These are phyloP conservation scores for Salix dunnii DNA, from an alignment of 345 rosid species.

Conservation along the genomic window DNA sequence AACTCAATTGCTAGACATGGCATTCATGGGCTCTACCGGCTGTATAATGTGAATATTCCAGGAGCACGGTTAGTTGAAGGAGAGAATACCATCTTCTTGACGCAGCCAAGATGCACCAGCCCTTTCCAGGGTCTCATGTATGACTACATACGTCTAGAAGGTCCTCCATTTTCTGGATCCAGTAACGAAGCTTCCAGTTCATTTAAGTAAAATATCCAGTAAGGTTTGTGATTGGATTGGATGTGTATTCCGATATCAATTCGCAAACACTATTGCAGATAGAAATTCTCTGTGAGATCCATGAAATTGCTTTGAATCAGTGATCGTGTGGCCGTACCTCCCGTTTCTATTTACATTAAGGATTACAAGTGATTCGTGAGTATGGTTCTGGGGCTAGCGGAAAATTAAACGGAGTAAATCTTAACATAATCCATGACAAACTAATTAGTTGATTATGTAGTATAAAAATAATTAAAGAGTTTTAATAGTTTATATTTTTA, in stretches of 20 bases:
- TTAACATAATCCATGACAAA: not conserved
- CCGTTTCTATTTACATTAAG: not conserved
- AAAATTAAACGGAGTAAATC: too few relatives aligned
- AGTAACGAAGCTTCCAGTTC: not conserved
- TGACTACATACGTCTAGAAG: constrained; percentile 28
- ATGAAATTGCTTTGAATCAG: not conserved
- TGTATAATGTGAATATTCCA: constrained; percentile 14
- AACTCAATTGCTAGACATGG: constrained; percentile 35
- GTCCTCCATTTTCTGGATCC: constrained; percentile 14
- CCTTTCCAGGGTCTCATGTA: constrained; percentile 31
- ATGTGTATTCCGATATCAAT: not conserved
- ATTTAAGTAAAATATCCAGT: not conserved
- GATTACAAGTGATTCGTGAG: too few relatives aligned
- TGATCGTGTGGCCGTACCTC: not conserved
- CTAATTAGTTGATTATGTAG: not conserved
- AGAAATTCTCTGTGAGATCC: not conserved
- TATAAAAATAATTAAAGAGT: too few relatives aligned
- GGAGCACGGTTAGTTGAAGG: constrained; percentile 16
- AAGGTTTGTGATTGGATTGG: not conserved
- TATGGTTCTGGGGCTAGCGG: too few relatives aligned
- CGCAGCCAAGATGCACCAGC: constrained; percentile 14
- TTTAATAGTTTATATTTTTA: not conserved
- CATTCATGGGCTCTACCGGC: constrained; percentile 26
- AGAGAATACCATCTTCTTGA: constrained; percentile 19
- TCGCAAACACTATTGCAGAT: not conserved